Conservation (phyloP, 2,329 filamentous ascomycete species). For the Thelonectria rubi region DNA sequence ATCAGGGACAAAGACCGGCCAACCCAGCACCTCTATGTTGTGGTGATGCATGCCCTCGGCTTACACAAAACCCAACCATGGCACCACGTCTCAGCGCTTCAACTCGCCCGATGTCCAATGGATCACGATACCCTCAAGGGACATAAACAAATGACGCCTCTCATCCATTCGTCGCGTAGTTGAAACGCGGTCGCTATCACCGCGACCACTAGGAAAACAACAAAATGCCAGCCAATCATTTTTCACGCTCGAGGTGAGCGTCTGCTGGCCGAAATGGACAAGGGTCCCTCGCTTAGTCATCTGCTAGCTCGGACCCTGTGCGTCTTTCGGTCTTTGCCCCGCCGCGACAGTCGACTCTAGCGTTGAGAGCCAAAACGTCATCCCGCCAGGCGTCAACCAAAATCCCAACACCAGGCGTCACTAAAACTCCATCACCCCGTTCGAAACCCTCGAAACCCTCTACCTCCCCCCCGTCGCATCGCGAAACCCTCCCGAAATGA, state of each 20-base stretch:
- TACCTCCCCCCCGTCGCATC: background rate
- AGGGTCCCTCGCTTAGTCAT: constrained; percentile 20
- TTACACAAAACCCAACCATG: background rate
- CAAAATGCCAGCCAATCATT: constrained; percentile 13
- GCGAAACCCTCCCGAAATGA: constrained; percentile 69
- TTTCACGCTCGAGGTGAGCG: constrained; percentile 3
- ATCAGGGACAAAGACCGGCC: background rate
- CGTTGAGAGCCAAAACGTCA: constrained; percentile 35
- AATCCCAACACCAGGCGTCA: background rate
- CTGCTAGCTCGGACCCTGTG: background rate
- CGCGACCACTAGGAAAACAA: constrained; percentile 11
- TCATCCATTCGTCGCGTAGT: constrained; percentile 6
- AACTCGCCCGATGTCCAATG: background rate
- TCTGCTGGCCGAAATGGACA: background rate
- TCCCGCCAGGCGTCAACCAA: constrained; percentile 37
- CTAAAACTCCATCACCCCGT: background rate
- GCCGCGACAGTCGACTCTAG: background rate
- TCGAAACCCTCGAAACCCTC: background rate
- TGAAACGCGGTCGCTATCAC: constrained; percentile 14
- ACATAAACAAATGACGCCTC: constrained; percentile 2
- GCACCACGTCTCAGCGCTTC: background rate
- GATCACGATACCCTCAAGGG: background rate
- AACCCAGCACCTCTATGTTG: background rate
- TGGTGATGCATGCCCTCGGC: background rate
- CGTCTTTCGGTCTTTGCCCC: constrained; percentile 13